Evolutionary conservation across 1,139 yeast species (phyloP).

Genomic region (Zygotorulaspora mrakii): DNA sequence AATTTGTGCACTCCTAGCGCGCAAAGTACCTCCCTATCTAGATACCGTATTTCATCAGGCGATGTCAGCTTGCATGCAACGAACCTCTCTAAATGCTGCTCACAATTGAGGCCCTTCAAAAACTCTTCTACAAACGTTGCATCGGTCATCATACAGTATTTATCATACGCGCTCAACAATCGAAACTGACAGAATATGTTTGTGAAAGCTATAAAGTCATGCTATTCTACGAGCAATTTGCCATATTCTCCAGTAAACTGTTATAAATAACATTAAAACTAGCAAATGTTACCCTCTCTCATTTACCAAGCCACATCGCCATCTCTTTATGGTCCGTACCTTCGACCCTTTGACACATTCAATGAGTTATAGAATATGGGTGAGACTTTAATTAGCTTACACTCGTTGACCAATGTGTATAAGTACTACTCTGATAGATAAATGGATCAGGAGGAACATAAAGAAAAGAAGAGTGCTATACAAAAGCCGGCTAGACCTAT

Average conservation of each 20-base stretch:
- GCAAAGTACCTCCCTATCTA: constrained; percentile 65
- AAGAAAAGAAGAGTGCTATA: neutral
- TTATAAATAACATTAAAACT: too few relatives aligned
- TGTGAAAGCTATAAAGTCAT: too few relatives aligned
- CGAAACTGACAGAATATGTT: too few relatives aligned
- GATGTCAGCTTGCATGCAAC: constrained; percentile 53
- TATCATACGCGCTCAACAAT: too few relatives aligned
- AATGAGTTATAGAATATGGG: neutral
- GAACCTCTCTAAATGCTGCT: constrained; percentile 35
- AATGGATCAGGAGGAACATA: neutral
- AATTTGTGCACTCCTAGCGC: constrained; percentile 73
- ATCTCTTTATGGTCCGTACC: too few relatives aligned
- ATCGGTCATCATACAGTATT: constrained; percentile 10
- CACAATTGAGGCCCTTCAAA: constrained; percentile 23
- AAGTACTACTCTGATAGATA: too few relatives aligned
- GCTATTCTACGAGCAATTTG: too few relatives aligned
- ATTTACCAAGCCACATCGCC: too few relatives aligned
- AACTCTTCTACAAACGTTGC: constrained; percentile 22
- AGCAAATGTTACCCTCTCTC: too few relatives aligned
- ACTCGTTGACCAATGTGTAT: too few relatives aligned
- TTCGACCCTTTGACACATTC: too few relatives aligned
- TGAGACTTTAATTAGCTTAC: neutral
- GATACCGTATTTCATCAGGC: constrained; percentile 39
- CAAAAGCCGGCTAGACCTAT: neutral
- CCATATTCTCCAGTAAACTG: too few relatives aligned